These are phyloP conservation scores for Cinnamomum micranthum DNA, from an alignment of 164 flowering plant genomes.

Conservation along the genomic window DNA sequence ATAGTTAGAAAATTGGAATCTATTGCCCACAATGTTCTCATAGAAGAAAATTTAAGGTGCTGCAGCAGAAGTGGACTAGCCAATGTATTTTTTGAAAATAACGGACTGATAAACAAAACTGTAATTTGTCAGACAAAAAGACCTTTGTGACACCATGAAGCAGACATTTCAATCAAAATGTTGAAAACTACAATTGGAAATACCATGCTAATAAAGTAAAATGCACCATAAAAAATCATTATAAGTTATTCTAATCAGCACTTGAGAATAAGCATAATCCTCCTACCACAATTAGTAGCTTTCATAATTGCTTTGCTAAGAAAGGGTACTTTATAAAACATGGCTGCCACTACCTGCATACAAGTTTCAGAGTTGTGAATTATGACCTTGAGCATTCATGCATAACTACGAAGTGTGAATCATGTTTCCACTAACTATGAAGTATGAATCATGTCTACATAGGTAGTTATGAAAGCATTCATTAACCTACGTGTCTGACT, in stretches of 20 bases:
- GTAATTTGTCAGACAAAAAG: background rate
- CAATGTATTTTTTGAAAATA: background rate
- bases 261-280: background rate
- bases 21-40: background rate
- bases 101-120: background rate
- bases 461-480: background rate
- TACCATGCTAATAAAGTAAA: background rate
- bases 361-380: background rate
- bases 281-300: slow-evolving; percentile 78
- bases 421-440: too few relatives aligned
- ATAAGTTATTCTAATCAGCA: too few relatives aligned
- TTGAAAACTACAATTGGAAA: background rate
- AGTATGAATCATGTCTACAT: too few relatives aligned
- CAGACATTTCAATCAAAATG: background rate
- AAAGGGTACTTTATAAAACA: slow-evolving; percentile 83
- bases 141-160: background rate
- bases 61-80: background rate
- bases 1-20: background rate
- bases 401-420: too few relatives aligned
- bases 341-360: slow-evolving; percentile 83
- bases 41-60: background rate
- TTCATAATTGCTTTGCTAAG: slow-evolving; percentile 86
- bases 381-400: background rate
- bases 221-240: background rate
- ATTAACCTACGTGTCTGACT: background rate